Evolutionary conservation across 768 basidiomycete genomes (phyloP), one percentile per base, ranked within the genome.

Genomic region (Calocybe cyanea): DNA sequence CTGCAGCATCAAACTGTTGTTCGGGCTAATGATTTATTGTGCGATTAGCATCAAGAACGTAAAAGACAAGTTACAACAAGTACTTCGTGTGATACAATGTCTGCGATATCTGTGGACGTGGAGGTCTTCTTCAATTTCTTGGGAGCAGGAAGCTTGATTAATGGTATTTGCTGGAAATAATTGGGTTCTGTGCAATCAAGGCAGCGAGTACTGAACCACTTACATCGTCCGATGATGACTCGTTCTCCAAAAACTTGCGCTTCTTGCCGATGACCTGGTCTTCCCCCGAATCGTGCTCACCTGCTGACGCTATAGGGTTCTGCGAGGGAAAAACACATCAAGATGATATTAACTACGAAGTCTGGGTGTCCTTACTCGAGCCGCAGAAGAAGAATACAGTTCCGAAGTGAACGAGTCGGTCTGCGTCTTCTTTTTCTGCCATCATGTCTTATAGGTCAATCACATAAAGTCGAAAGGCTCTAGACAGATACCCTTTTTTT

Each of bases 211-310:
- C 15, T 6, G 7, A 1, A 4, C 7, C 18, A 41, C 42, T 43
- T 34, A 53, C 53, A 40, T 54, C 45, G 28, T 53, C 52, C 4
- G 48, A 53, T 10, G 21, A 32, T 8, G 18, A 5, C 18, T 3
- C 34, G n/a, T n/a, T n/a, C 35, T 31, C 24, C n/a, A 30, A 28
- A n/a, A 28, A 18, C 23, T 53, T 50, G n/a, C 48, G 47, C 37
- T 52, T 52, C 11, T 37, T 13, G 39, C 34, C 23, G 55, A 49
- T 7, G 51, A 54, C 18, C 34, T 38, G n/a, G 36, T 49, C 51
- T 24, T 54, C 49, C 20, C 48, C 51, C 7, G 54, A 53, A 17
- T 31, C 41, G 10, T 46, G 25, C 6, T 45, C 53, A 19, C 41
- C 41, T 5, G 30, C 23, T 11, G 53, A 46, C n/a, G 31, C 31